Conservation (phyloP, 2,329 filamentous ascomycete species). For the Verticillium isaacii region DNA sequence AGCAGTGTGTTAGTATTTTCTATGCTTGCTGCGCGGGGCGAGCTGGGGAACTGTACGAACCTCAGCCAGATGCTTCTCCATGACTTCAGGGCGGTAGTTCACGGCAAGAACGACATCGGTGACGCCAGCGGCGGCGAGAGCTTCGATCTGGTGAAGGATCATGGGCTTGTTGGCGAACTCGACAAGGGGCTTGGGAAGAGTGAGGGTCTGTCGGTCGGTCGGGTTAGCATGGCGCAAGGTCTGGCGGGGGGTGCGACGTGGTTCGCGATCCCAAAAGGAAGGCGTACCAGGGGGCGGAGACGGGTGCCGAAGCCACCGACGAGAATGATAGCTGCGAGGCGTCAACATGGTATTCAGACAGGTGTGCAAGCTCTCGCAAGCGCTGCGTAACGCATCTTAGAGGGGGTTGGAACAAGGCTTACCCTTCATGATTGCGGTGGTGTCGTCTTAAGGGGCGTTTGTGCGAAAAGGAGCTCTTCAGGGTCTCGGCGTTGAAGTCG, state of each 20-base stretch:
- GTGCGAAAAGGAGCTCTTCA: not conserved
- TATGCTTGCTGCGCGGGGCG: no score
- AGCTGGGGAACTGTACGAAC: conserved; percentile 39
- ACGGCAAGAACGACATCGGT: conserved; percentile 97
- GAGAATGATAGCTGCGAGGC: conserved; percentile 81
- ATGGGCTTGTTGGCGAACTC: conserved; percentile 99
- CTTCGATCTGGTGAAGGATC: conserved; percentile 98
- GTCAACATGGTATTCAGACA: conserved; percentile 4
- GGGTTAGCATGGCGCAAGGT: conserved; percentile 6
- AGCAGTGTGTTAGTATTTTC: conserved; percentile 7
- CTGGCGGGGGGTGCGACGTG: not conserved
- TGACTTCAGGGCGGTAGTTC: conserved; percentile 97
- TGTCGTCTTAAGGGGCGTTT: not conserved
- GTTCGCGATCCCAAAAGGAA: not conserved
- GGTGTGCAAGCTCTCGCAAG: not conserved
- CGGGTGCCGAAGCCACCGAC: conserved; percentile 98
- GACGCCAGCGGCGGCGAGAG: conserved; percentile 86
- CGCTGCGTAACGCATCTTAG: not conserved
- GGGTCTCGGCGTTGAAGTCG: not conserved
- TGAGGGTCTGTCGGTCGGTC: conserved; percentile 65
- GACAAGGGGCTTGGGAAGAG: conserved; percentile 93
- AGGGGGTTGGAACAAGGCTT: not conserved
- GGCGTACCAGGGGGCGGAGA: conserved; percentile 80
- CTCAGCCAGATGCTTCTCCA: conserved; percentile 90
- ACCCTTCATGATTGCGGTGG: conserved; percentile 1